Base-by-base conservation (phyloP, 2,329 filamentous ascomycete genomes). In the Dryadomyces quercus-mongolicae region DNA sequence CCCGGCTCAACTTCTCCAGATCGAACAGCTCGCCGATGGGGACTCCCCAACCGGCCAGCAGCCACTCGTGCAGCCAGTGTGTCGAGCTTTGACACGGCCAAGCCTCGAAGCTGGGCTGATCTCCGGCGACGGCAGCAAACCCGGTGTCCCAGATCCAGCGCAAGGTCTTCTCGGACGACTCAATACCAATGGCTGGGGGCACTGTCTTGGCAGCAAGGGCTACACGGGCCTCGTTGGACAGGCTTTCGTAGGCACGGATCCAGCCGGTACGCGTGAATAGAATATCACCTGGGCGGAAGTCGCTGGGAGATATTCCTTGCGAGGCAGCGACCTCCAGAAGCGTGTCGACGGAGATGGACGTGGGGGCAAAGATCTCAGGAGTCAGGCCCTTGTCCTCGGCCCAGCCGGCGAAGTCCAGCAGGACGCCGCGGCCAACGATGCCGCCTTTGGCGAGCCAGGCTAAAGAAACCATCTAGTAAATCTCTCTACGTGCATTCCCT, bases 111-210 rank as follows among this genome's bases (percentile, higher is more conserved):
- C 68, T 70, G 13, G 78, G 74, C 51, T 73, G 71, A 56, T 83
- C 80, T 2, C 77, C 76, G 0, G 73, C 80, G 0, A 81, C 71
- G 1, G 78, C 80, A 0, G 76, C 67, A 58, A 82, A 80, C 12
- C 69, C 66, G n/a, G 10, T 18, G 52, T 80, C 73, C 78, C 78
- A 82, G n/a, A 82, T 65, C 79, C 79, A 83, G 38, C 71, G 69
- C 13, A 80, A 67, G 3, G 71, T 73, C 5, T 69, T 70, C 16
- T 74, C 67, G 2, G 70, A 72, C 0, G 73, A 73, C 51, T 78
- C 70, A 2, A 79, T 66, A 0, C 76, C 77, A 55, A 71, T 66
- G 21, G 67, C 64, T 15, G 46, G 25, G 15, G 54, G 51, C 0
- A 61, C 56, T 1, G 67, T 60, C 2, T 71, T 62, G 9, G 62